Evolutionary conservation across 2,329 filamentous ascomycete species (phyloP).

Genomic region (Aspergillus awamori): DNA sequence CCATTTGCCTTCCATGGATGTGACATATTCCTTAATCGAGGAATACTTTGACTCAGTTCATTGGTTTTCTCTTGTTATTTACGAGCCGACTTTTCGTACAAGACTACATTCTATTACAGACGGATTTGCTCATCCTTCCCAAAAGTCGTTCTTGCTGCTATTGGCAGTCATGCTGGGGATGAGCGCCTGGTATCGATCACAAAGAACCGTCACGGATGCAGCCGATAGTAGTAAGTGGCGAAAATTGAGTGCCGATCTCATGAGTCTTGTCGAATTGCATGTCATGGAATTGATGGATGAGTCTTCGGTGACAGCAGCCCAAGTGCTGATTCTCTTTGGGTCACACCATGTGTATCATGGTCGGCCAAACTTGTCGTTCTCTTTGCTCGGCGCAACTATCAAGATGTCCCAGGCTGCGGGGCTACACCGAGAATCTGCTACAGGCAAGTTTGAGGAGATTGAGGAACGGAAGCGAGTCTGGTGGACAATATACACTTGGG

Average conservation of each 20-base stretch:
- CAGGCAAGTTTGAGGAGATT: conserved; percentile 26
- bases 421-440: conserved; percentile 34
- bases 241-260: conserved; percentile 20
- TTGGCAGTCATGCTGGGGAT: conserved; percentile 43
- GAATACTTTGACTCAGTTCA: conserved; percentile 48
- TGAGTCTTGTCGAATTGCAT: conserved; percentile 34
- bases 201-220: conserved; percentile 23
- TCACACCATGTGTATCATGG: conserved; percentile 49
- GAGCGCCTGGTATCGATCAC: conserved; percentile 43
- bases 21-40: conserved; percentile 40
- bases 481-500: conserved; percentile 51
- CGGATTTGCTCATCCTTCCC: conserved; percentile 36
- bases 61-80: conserved; percentile 51
- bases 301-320: conserved; percentile 41
- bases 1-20: conserved; percentile 32
- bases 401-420: conserved; percentile 40
- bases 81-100: conserved; percentile 45
- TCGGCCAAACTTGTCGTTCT: conserved; percentile 44
- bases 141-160: conserved; percentile 43
- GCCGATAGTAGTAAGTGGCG: conserved; percentile 16
- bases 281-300: conserved; percentile 48
- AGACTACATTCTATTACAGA: conserved; percentile 37
- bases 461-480: conserved; percentile 46
- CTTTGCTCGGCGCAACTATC: conserved; percentile 43
- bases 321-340: conserved; percentile 45